phyloP scores from a whole-genome alignment of 2,329 filamentous ascomycete species.

The Clonostachys rosea region DNA sequence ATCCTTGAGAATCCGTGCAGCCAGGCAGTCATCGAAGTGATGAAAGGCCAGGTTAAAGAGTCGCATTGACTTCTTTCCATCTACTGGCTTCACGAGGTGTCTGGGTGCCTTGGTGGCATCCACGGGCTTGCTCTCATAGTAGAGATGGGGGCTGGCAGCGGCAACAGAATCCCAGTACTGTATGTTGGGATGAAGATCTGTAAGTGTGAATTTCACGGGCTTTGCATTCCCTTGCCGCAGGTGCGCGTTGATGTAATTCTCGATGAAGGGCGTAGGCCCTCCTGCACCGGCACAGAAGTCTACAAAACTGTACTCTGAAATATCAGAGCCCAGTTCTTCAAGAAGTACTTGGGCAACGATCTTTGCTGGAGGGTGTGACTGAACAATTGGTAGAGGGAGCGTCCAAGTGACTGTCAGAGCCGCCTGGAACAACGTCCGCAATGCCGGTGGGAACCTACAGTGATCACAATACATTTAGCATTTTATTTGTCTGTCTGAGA shows the following conservation, averaged over 20 bases:
- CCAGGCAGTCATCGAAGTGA: constrained; percentile 65
- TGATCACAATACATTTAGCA: too few relatives aligned
- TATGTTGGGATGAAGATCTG: constrained; percentile 61
- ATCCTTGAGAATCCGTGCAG: constrained; percentile 55
- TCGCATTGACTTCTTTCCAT: constrained; percentile 53
- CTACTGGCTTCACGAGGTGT: constrained; percentile 31
- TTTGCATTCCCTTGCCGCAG: constrained; percentile 12
- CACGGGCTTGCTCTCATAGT: constrained; percentile 55
- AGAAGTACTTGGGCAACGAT: constrained; percentile 55
- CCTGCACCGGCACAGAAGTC: constrained; percentile 76
- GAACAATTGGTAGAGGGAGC: constrained; percentile 54
- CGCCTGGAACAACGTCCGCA: constrained; percentile 61
- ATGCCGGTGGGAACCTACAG: constrained; percentile 60
- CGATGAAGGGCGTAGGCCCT: constrained; percentile 63
- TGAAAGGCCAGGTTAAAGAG: constrained; percentile 74
- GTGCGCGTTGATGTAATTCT: constrained; percentile 50
- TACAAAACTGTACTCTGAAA: constrained; percentile 57
- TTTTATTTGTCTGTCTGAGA: background rate
- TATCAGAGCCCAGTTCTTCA: constrained; percentile 37
- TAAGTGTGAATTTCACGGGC: constrained; percentile 55
- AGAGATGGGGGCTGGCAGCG: constrained; percentile 49
- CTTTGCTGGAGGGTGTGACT: constrained; percentile 50
- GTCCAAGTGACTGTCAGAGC: constrained; percentile 62
- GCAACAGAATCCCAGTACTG: constrained; percentile 52
- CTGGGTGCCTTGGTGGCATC: constrained; percentile 59